Base-by-base conservation (phyloP, 2,329 filamentous ascomycete genomes). In the Epichloe elymi region DNA sequence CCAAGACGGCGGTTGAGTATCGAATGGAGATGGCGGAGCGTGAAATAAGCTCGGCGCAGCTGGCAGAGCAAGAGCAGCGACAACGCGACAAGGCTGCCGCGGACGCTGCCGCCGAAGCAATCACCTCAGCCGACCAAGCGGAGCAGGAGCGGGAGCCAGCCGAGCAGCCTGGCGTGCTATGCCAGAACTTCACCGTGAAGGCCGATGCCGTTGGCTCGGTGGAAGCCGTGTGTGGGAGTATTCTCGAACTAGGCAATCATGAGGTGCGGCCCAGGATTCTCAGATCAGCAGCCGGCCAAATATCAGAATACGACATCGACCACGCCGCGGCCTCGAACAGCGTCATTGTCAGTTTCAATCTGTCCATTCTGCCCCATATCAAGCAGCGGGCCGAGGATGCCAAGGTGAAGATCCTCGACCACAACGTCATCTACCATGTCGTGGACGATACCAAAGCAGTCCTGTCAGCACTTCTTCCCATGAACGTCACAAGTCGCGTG, bases 191-290 rank as follows among this genome's bases (percentile, higher is more conserved):
- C 67, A 80, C 93, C 53, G 75, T 98, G 70, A 95, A 94, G 67
- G 90, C 84, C 50, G 93, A 98, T 60, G 93, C 97, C 17, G 86
- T 85, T 54, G 93, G 93, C 38, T 97, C 91, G 0, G 89, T 90
- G 0, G 93, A 98, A 70, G 93, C 93, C 2, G 85, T 97, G 3
- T 75, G 83, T 54, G 84, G 87, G 46, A 83, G 85, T 8, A 76
- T 98, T 53, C 72, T 82, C 54, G 80, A 84, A 53, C 74, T 96
- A 55, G 89, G 90, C 56, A 95, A 85, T 69, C 82, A 88, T 59
- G 88, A 97, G 64, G 83, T 96, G 39, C 79, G 74, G 35, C 79
- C 90, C 14, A 80, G 82, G 51, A 75, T 98, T 53, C 78, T 98
- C 37, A 82, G 85, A 20, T 84, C 85, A 3, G 80, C 77, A 2